Conservation (phyloP, 768 basidiomycete genomes). For the Trametopsis cervina region DNA sequence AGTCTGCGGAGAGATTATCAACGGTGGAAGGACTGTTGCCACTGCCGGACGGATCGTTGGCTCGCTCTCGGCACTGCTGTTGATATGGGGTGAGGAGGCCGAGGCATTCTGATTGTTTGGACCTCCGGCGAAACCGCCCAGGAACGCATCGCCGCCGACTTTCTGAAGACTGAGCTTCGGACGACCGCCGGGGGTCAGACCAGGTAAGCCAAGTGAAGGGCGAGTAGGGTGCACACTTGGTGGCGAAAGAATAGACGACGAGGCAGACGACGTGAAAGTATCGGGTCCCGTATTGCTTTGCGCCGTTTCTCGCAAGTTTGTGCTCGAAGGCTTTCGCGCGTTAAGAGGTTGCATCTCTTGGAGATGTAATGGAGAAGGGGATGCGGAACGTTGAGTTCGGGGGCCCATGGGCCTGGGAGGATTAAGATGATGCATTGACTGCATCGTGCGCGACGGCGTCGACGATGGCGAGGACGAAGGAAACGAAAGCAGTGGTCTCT, state of each 20-base stretch:
- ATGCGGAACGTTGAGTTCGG: conserved; percentile 38
- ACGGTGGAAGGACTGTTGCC: too few relatives aligned
- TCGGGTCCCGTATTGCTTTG: conserved; percentile 22
- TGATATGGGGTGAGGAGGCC: conserved; percentile 23
- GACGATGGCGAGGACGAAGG: conserved; percentile 12
- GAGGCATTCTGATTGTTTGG: conserved; percentile 24
- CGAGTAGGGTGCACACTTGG: conserved; percentile 18
- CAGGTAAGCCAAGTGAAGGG: conserved; percentile 20
- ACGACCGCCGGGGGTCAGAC: conserved; percentile 15
- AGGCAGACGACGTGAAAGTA: conserved; percentile 2
- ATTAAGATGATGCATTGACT: conserved; percentile 19
- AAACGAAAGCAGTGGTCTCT: too few relatives aligned
- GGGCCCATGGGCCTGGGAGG: conserved; percentile 45
- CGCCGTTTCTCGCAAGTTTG: conserved; percentile 2
- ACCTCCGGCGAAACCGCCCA: conserved; percentile 22
- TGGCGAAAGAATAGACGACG: conserved; percentile 25
- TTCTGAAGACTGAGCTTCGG: conserved; percentile 32
- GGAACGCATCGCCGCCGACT: conserved; percentile 17
- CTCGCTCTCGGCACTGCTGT: conserved; percentile 30
- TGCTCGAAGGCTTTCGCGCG: conserved; percentile 29
- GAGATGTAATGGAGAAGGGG: conserved; percentile 27
- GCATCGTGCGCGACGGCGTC: conserved; percentile 18
- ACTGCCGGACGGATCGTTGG: conserved; percentile 41
- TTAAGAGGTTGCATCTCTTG: conserved; percentile 32
- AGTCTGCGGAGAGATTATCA: conserved; percentile 32